These are phyloP conservation scores for Cryptococcus wingfieldii DNA, from an alignment of 1,284 basidiomycete genomes.

Conservation along the genomic window DNA sequence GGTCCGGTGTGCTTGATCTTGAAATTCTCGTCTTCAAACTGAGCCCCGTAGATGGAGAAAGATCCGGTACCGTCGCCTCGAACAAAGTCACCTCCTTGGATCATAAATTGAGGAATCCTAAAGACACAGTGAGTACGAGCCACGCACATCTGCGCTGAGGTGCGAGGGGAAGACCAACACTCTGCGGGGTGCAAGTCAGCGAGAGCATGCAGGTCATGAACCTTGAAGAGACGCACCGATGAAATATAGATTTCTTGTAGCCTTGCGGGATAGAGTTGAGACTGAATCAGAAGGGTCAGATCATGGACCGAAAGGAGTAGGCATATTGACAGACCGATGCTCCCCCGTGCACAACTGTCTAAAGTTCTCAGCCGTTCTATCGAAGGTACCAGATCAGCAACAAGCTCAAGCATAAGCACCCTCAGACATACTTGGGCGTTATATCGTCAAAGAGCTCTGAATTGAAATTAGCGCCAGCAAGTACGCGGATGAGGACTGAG, in stretches of 20 bases:
- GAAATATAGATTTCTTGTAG: conserved; percentile 83
- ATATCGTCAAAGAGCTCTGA: conserved; percentile 46
- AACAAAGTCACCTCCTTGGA: conserved; percentile 65
- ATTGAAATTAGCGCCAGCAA: neutral
- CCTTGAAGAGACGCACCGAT: conserved; percentile 61
- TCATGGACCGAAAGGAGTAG: neutral
- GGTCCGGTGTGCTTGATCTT: conserved; percentile 79
- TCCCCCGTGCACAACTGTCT: conserved; percentile 95
- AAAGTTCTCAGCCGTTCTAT: conserved; percentile 93
- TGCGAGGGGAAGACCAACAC: conserved; percentile 57
- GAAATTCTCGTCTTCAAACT: conserved; percentile 96
- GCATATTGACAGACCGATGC: conserved; percentile 60
- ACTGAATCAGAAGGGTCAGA: conserved; percentile 49
- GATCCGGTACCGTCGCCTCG: conserved; percentile 90
- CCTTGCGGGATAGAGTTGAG: conserved; percentile 81
- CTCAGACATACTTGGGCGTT: conserved; percentile 36
- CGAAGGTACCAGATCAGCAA: neutral
- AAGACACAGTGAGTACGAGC: neutral
- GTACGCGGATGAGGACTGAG: neutral
- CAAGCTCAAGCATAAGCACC: neutral
- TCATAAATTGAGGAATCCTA: conserved; percentile 52
- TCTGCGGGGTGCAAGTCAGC: conserved; percentile 49
- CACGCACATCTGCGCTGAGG: neutral
- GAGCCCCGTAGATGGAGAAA: conserved; percentile 90
- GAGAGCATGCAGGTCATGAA: conserved; percentile 7